Percentiles rank a stretch among this genome's conserved stretches.
These are phyloP conservation scores for Boletus speciosus DNA, from an alignment of 768 basidiomycete species.

Conservation along the genomic window DNA sequence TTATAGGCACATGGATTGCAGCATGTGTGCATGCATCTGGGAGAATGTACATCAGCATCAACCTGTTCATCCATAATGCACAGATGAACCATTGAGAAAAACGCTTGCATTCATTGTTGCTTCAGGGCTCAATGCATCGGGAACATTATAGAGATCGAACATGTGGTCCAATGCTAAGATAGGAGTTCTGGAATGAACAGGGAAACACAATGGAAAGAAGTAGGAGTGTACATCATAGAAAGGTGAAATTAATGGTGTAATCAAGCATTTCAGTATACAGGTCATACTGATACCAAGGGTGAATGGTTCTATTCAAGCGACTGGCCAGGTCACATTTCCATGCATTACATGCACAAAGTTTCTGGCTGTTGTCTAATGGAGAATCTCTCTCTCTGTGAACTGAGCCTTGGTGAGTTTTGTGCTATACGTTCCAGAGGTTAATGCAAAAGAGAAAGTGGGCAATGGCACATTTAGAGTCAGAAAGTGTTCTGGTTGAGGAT, in stretches of 20 bases:
- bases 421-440: background rate
- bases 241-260: constrained; percentile 68
- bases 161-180: constrained; percentile 17
- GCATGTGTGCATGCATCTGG: too few species aligned
- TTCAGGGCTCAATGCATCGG: background rate
- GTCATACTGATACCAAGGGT: constrained; percentile 61
- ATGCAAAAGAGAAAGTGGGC: background rate
- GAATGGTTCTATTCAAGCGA: constrained; percentile 53
- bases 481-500: constrained; percentile 56
- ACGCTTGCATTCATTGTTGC: background rate
- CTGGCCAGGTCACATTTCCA: constrained; percentile 48
- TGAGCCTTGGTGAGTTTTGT: constrained; percentile 5
- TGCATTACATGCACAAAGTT: constrained; percentile 17
- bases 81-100: background rate
- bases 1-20: too few species aligned
- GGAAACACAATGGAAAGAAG: too few species aligned
- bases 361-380: constrained; percentile 17
- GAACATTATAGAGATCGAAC: constrained; percentile 48
- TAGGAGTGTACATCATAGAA: constrained; percentile 46
- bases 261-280: constrained; percentile 60
- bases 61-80: background rate
- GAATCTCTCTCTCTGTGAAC: constrained; percentile 4
- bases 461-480: constrained; percentile 27
- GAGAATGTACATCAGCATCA: background rate
- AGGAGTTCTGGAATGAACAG: background rate